Evolutionary conservation across 2,329 filamentous ascomycete species (phyloP), one percentile per base, ranked within the genome.

Genomic region (Colletotrichum sp.): DNA sequence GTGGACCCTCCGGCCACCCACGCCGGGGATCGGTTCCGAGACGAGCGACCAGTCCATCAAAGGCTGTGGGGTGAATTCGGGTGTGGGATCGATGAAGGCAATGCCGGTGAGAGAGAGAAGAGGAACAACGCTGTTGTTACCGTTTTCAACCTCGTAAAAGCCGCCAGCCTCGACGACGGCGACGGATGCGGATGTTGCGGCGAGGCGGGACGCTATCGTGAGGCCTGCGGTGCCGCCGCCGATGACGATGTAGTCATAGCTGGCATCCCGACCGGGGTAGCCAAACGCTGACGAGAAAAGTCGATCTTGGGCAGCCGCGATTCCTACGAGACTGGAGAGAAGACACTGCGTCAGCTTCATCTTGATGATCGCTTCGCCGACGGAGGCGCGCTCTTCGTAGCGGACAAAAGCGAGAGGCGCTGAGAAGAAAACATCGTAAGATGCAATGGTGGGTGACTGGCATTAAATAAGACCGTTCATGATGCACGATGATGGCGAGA

Each of bases 141-240:
- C 79, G 66, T 84, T 83, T 8, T 76, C 71, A 26, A 83, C 76
- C 75, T 86, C 82, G 63, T 83, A 81, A 36, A 84, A 84, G 2
- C 72, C 75, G 5, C 85, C 85, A 2, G 84, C 85, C 77, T 87
- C 85, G 36, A 87, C 78, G 6, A 87, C 81, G 26, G 85, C 85
- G 16, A 87, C 85, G 6, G 78, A 79, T 55, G 76, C 79, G 3
- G 78, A 80, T 24, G 81, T 78, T n/a, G 83, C 78, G 12, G 84
- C 82, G 0, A 87, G 80, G 4, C 85, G 80, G 18, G 78, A 79
- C 5, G 82, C 85, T 2, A 87, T 65, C 0, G 82, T 80, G 49
- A 83, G 80, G 32, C 86, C 85, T 3, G 83, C 85, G 0, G 82
- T 86, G 24, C 85, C 86, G 36, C 85, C 86, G 34, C 86, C 85